Evolutionary conservation across 108 stramenopile species (phyloP), one percentile per base, ranked within the genome.

Genomic region (Pseudonitzschia multiseries): DNA sequence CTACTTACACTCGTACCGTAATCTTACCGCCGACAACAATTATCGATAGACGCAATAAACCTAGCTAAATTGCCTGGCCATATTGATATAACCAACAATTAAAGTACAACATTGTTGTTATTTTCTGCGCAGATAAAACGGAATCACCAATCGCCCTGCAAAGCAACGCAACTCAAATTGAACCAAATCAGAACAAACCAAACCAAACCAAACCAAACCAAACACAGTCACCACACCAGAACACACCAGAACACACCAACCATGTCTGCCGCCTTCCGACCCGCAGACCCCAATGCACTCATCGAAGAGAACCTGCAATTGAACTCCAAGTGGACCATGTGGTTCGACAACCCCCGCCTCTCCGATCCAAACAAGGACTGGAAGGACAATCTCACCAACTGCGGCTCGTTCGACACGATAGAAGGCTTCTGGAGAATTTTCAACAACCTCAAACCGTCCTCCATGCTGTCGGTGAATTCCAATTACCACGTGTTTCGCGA

Each of bases 401-500:
- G 91, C 63, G 91, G 88, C 48, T 84, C 87, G 4, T 96, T 97
- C 75, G 77, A 89, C 63, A 86, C 89, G n/a, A 88, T 92, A 41
- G 93, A 93, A 65, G 83, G 81, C 70, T 97, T 97, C 75, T 97
- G 96, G 96, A 79, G 83, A 15, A 75, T 95, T 31, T 96, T 90
- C 88, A 96, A 96, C 89, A 96, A 96, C 81, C 74, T 96, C 51
- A 75, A 84, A 56, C 94, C 96, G 52, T 76, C 93, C 10, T 83
- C 80, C 50, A 50, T 76, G 26, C 74, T 93, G n/a, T 48, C 82
- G 26, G 41, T 81, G 28, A 80, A 82, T 60, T 85, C 87, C 69
- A 96, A 96, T 82, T 97, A 96, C 77, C 92, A 93, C 65, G 80
- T 97, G 43, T 97, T 97, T 79, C 86, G 87, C 50, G 82, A 93